Conservation (phyloP, 352 stramenopile species). For the Pythium coloratum region DNA sequence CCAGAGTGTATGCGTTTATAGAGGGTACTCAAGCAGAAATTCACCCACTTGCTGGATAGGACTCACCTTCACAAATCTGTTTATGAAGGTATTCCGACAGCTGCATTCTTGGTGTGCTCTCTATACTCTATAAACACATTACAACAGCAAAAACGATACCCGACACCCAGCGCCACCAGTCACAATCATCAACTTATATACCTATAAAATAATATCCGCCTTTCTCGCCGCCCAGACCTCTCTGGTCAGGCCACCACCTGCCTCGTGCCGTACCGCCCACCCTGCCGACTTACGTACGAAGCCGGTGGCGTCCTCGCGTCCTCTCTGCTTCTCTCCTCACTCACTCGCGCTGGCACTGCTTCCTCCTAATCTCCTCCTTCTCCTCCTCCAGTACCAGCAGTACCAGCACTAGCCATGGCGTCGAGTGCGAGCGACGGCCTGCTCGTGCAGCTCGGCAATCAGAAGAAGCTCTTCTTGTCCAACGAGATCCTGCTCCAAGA, state of each 20-base stretch:
- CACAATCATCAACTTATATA: too few relatives aligned
- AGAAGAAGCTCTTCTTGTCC: slow-evolving; percentile 38
- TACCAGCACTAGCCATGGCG: not conserved
- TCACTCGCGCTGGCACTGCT: not conserved
- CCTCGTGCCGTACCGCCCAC: not conserved
- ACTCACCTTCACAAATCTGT: not conserved
- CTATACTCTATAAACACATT: not conserved
- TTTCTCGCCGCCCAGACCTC: slow-evolving; percentile 1
- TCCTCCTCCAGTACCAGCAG: too few relatives aligned
- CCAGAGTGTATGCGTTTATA: not conserved
- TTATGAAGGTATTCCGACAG: not conserved
- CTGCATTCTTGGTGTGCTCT: not conserved
- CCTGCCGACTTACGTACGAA: not conserved
- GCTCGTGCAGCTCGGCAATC: slow-evolving; percentile 38
- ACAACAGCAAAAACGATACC: not conserved
- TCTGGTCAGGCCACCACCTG: not conserved
- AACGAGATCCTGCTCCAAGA: slow-evolving; percentile 38
- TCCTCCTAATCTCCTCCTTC: not conserved
- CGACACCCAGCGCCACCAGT: too few relatives aligned
- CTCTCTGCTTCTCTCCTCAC: not conserved
- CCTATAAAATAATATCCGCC: not conserved
- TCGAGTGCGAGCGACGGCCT: slow-evolving; percentile 22
- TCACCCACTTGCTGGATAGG: not conserved
- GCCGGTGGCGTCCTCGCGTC: not conserved
- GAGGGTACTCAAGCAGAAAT: not conserved